Evolutionary conservation across 202 grass and related monocot genomes (phyloP), one percentile per base, ranked within the genome.

Genomic region (Brachypodium distachyon): DNA sequence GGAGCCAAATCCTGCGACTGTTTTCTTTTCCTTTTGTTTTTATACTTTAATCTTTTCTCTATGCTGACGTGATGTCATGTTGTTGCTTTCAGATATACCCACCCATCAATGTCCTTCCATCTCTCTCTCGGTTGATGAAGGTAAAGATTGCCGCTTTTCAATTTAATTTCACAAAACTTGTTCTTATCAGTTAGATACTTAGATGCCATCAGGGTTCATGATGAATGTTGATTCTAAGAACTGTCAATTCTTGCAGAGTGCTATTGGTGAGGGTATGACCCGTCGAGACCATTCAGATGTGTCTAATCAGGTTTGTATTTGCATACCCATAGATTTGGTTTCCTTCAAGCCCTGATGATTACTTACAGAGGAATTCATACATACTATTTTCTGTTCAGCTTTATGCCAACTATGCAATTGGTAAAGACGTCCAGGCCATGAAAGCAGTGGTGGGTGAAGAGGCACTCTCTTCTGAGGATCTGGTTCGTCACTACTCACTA

Each of bases 231-330:
- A 21, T 69, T 75, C 53, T 79, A 70, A 88, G 43, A 54, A 69
- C 1, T 19, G n/a, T 17, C 38, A 56, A 79, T 75, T 73, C 51
- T 56, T 79, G 83, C 77, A 99, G 96, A 99, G 96, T 93, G 96
- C 96, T 85, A 99, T 99, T 83, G 96, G 96, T 69, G 96, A 99
- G 87, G 96, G 96, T 79, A 99, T 99, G 96, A 98, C 96, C 51
- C 91, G 96, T 13, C 81, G 87, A n/a, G 96, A 98, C 79, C 96
- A 98, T 82, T 82, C 96, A 33, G 96, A 98, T 78, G 96, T 98
- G 44, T 98, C 96, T 77, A 98, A 98, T 22, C 96, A 98, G 96
- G 96, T 98, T 76, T 0, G 1, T 77, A 10, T 61, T 86, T 64
- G 59, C 56, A 76, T 18, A 11, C 25, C 25, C 10, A 74, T 72